Percentiles rank a stretch among this genome's conserved stretches.
Evolutionary conservation across 306 rosid genomes (phyloP).

Genomic region (Begonia masoniana): DNA sequence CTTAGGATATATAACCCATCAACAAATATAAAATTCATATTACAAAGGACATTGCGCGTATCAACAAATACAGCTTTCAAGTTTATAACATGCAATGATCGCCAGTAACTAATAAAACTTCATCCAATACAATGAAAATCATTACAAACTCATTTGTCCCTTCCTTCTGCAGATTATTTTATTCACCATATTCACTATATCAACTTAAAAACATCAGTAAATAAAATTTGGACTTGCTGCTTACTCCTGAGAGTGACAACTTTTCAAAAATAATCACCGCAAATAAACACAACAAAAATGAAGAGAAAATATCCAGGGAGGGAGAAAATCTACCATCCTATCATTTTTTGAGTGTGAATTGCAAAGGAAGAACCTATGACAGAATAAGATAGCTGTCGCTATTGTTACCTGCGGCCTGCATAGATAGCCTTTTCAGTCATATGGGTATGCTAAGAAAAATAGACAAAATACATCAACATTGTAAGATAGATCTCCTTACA

Average conservation of each 20-base stretch:
- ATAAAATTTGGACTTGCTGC: not conserved
- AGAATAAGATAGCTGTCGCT: constrained; percentile 95
- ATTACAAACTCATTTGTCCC: no score
- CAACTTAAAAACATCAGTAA: not conserved
- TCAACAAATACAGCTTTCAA: no score
- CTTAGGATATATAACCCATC: no score
- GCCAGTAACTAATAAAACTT: no score
- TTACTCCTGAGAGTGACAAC: not conserved
- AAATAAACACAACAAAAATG: not conserved
- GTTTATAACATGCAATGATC: no score
- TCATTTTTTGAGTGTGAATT: constrained; percentile 96
- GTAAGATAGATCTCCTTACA: not conserved
- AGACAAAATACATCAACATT: no score
- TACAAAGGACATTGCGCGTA: no score
- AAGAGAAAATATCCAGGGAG: not conserved
- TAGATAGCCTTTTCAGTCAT: constrained; percentile 5
- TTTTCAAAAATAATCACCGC: not conserved
- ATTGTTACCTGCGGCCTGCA: constrained; percentile 98
- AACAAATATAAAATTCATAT: no score
- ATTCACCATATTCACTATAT: not conserved
- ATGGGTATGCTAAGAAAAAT: no score
- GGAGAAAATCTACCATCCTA: constrained; percentile 66
- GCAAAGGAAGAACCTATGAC: constrained; percentile 90
- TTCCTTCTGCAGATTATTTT: no score
- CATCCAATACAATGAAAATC: no score